Conservation (phyloP, 2,329 filamentous ascomycete genomes). For the Pseudocercospora macadamiae region DNA sequence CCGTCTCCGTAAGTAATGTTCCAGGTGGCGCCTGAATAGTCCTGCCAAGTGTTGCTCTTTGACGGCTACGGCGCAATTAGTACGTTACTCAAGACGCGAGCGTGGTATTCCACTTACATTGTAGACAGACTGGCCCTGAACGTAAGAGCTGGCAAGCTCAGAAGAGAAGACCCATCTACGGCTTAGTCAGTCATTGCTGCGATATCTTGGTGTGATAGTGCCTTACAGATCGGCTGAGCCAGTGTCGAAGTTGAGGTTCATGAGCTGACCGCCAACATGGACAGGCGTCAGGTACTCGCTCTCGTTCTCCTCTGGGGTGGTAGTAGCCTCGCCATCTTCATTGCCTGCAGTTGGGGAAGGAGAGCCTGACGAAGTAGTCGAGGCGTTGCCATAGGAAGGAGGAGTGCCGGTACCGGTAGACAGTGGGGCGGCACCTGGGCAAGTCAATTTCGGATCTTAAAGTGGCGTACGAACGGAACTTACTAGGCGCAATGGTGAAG, state of each 20-base stretch:
- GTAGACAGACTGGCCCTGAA: slow-evolving; percentile 59
- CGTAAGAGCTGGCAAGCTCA: slow-evolving; percentile 51
- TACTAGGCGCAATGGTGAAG: neutral
- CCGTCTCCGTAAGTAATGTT: slow-evolving; percentile 70
- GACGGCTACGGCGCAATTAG: slow-evolving; percentile 35
- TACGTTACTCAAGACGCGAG: no score
- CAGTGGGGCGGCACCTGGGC: neutral
- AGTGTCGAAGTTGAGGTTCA: slow-evolving; percentile 75
- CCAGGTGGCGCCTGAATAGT: slow-evolving; percentile 58
- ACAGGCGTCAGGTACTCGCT: slow-evolving; percentile 72
- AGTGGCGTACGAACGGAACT: neutral
- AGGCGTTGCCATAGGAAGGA: slow-evolving; percentile 12
- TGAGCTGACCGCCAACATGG: slow-evolving; percentile 67
- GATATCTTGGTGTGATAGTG: neutral
- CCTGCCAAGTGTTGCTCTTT: slow-evolving; percentile 56
- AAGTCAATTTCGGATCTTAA: neutral
- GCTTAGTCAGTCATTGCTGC: slow-evolving; percentile 7
- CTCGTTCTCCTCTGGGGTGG: slow-evolving; percentile 67
- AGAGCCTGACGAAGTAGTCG: slow-evolving; percentile 16
- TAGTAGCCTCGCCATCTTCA: slow-evolving; percentile 55
- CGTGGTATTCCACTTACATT: no score
- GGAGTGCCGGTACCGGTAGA: neutral
- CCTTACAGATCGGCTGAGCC: slow-evolving; percentile 71
- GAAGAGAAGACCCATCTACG: slow-evolving; percentile 71
- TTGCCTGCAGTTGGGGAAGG: slow-evolving; percentile 17